These are phyloP conservation scores for Schwanniomyces pseudopolymorphus DNA, from an alignment of 805 yeast species.

Conservation along the genomic window DNA sequence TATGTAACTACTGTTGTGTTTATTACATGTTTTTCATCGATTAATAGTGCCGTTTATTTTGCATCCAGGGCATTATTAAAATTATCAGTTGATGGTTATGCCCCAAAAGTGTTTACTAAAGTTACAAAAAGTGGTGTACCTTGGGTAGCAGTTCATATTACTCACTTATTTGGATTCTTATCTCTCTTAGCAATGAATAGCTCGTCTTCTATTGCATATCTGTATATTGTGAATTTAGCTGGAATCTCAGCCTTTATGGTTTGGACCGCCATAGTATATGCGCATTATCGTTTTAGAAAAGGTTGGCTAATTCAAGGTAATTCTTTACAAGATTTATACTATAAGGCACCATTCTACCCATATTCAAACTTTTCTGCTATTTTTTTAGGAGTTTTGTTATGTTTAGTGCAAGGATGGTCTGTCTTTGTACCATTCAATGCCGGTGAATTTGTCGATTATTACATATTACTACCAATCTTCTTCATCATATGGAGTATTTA, in stretches of 20 bases:
- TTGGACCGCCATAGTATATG: constrained; percentile 19
- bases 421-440: constrained; percentile 19
- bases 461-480: constrained; percentile 17
- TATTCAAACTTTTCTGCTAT: constrained; percentile 14
- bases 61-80: constrained; percentile 7
- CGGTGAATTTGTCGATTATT: constrained; percentile 18
- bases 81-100: constrained; percentile 11
- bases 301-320: constrained; percentile 20
- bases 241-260: constrained; percentile 21
- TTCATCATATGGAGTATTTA: constrained; percentile 31
- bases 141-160: constrained; percentile 10
- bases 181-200: constrained; percentile 16
- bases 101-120: constrained; percentile 8
- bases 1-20: constrained; percentile 11
- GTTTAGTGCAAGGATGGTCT: constrained; percentile 22
- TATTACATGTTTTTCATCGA: constrained; percentile 10
- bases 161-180: constrained; percentile 17
- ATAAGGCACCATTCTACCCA: constrained; percentile 16
- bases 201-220: constrained; percentile 16
- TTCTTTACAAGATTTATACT: constrained; percentile 12
- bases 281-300: constrained; percentile 17
- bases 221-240: constrained; percentile 16
- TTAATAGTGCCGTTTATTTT: constrained; percentile 11
- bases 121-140: constrained; percentile 13
- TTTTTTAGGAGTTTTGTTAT: constrained; percentile 13